Conservation (phyloP, 192 early-diverging fungal genomes). For the Endogone sp. region DNA sequence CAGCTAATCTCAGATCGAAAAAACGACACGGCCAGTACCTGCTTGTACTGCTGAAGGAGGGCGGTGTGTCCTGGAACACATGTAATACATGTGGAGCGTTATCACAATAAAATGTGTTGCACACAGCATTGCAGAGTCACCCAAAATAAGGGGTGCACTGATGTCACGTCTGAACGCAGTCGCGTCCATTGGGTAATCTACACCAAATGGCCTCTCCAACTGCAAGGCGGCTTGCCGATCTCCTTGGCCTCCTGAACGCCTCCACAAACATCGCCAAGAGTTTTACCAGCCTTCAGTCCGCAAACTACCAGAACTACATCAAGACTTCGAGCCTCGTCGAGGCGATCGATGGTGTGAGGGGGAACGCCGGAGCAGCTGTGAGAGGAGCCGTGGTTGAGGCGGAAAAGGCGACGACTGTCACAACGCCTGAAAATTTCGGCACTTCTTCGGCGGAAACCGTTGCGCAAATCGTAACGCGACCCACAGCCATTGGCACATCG, state of each 20-base stretch:
- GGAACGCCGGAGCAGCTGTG: too few species aligned
- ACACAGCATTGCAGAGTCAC: too few species aligned
- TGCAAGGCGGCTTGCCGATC: neutral
- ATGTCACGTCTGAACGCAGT: too few species aligned
- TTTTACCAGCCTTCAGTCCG: neutral
- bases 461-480: neutral
- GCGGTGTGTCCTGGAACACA: too few species aligned
- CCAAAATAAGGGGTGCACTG: too few species aligned
- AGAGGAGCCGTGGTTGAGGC: too few species aligned
- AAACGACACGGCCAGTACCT: too few species aligned
- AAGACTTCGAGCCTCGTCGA: neutral
- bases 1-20: too few species aligned
- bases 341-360: neutral
- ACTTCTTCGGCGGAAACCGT: neutral
- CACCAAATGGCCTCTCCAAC: neutral
- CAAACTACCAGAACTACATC: neutral
- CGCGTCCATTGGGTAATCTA: too few species aligned
- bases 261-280: neutral
- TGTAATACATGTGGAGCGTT: too few species aligned
- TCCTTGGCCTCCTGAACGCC: neutral
- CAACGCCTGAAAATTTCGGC: neutral
- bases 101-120: too few species aligned
- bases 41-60: too few species aligned
- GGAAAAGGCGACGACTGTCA: neutral
- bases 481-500: neutral